Base-by-base conservation (phyloP, 2,329 filamentous ascomycete species). In the Hypoxylon sp. region DNA sequence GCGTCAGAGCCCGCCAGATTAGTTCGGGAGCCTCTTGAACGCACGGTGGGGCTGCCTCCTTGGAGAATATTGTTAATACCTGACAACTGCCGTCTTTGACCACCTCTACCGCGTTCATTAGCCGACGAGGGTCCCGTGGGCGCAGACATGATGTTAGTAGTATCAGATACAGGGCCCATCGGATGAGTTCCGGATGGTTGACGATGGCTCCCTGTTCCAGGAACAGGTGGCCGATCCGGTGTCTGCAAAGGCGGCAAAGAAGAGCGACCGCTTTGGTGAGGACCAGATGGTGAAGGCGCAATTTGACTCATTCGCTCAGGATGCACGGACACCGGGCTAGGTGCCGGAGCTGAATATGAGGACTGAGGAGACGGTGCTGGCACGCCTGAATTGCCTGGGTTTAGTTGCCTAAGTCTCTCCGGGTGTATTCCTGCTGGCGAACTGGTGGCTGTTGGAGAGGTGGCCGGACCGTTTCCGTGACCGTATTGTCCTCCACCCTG, bases 11-110 rank as follows among this genome's bases (percentile, higher is more conserved):
- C 84, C 17, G 81, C 84, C 37, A 88, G 74, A 63, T 81, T 83
- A 58, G 80, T 80, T 13, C 83, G 80, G 68, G 73, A 80, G 79
- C 70, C 77, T 76, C 69, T 80, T 69, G 63, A 80, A 74, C 80
- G 78, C 37, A 78, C 71, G 42, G 73, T 78, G 9, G 78, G 80
- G 48, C 79, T 81, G 31, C 78, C 83, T 76, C 87, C 84, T 70
- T 86, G 84, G 3, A 90, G 81, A 55, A 84, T 87, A 68, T 80
- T 88, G 71, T 90, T 88, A 66, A 91, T 90, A 50, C 86, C 85
- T 11, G 85, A 84, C 31, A 91, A 80, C 72, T 90, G 87, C 63
- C 88, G 82, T 65, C 83, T 80, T 17, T 84, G 81, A 31, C 85
- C 76, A 51, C 77, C 77, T 59, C 83, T 72, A 70, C 75, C 79